Base-by-base conservation (phyloP, 2,329 filamentous ascomycete genomes). In the Pseudogymnoascus sp. region DNA sequence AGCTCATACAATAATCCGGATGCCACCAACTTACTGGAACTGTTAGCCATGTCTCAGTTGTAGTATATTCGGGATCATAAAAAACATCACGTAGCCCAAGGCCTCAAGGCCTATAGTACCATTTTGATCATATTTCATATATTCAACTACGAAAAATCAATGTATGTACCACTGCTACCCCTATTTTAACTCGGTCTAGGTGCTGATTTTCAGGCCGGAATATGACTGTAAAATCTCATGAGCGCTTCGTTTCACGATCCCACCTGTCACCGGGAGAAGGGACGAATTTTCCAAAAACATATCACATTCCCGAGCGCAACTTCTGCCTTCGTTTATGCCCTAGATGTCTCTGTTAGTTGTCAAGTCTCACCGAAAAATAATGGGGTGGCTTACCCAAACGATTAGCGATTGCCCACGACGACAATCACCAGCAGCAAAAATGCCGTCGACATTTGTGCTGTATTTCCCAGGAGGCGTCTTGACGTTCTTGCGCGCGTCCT, bases 311-410 rank as follows among this genome's bases (percentile, higher is more conserved):
- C 93, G 89, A 71, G 93, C 93, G 70, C 89, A 89, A 80, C 95
- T 90, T 70, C 93, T 90, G 72, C 93, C 93, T 79, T 98, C 93
- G 75, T 98, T 98, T 81, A 98, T 98, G 75, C 93, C 93, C 89
- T 87, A 89, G 67, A 26, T 38, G 61, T 60, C 33, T 60, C 24
- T 67, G 70, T 81, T 76, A 81, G 77, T 65, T 33, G 50, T 33
- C 28, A 19, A 19, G 28, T 1, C n/a, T 12, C n/a, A 33, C 28
- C 14, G 6, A 22, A 35, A 33, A 56, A 1, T 1, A 14, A 35
- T 22, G 11, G 14, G 11, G 11, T 6, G 16, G 11, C 50, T 56
- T 83, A 83, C 90, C 91, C 93, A 98, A 68, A 98, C 93, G 77
- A 98, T 97, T 64, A 98, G 82, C 63, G 91, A 96, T 79, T 98